A percentile compares a stretch with the other conserved stretches of the same genome.
Conservation (phyloP, 352 stramenopile genomes). For the Albugo laibachii region DNA sequence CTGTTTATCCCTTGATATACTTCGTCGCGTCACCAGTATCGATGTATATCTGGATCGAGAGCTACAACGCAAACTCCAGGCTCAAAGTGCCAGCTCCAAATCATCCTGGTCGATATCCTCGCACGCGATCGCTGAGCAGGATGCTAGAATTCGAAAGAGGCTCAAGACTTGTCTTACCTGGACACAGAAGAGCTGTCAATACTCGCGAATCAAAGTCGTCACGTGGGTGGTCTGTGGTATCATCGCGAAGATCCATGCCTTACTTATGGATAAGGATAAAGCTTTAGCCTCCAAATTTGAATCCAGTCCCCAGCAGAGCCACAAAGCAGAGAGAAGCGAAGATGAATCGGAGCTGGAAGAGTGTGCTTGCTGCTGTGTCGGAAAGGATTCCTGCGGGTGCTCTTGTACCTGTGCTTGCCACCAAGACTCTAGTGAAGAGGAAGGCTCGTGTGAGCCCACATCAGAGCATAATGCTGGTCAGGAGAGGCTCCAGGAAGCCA, state of each 20-base stretch:
- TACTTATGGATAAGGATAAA: constrained; percentile 54
- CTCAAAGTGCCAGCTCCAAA: constrained; percentile 2
- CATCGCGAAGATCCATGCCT: constrained; percentile 63
- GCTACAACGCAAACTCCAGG: constrained; percentile 24
- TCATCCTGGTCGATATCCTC: constrained; percentile 23
- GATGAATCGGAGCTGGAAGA: constrained; percentile 19
- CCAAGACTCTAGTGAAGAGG: constrained; percentile 34
- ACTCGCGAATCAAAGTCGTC: constrained; percentile 66
- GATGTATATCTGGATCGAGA: constrained; percentile 73
- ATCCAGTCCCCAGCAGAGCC: not conserved
- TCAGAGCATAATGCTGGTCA: not conserved
- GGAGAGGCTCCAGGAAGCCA: too few relatives aligned
- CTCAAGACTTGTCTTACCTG: constrained; percentile 47
- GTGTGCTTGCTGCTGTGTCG: constrained; percentile 56
- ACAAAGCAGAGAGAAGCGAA: constrained; percentile 1
- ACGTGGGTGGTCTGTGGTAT: constrained; percentile 74
- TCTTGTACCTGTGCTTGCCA: constrained; percentile 22
- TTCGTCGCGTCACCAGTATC: constrained; percentile 58
- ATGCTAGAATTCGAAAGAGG: constrained; percentile 60
- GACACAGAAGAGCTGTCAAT: constrained; percentile 55
- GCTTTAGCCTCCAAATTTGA: constrained; percentile 15
- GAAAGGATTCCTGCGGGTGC: constrained; percentile 30
- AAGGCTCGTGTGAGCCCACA: constrained; percentile 3
- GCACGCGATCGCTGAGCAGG: constrained; percentile 45
- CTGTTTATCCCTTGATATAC: constrained; percentile 59